Percentiles rank a stretch among this genome's conserved stretches.
Conservation (phyloP, 1,284 basidiomycete genomes). For the Phaffia rhodozyma region DNA sequence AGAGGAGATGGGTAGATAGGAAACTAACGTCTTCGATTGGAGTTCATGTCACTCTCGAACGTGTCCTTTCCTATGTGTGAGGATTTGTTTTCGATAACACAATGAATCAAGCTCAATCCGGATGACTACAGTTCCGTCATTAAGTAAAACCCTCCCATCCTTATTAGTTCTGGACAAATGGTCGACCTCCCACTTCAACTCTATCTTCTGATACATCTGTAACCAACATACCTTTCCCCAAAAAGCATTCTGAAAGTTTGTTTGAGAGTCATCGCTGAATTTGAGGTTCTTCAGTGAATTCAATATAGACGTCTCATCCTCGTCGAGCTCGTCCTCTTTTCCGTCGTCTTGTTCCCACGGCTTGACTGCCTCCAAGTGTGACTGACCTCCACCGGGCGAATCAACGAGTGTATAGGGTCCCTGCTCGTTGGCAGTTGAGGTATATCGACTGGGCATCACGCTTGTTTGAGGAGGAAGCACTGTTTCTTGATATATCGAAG, state of each 20-base stretch:
- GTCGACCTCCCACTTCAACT: not conserved
- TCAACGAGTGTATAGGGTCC: not conserved
- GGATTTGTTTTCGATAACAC: no score
- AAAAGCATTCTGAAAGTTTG: conserved; percentile 5
- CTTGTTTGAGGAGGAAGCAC: no score
- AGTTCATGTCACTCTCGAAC: not conserved
- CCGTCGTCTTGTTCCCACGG: conserved; percentile 22
- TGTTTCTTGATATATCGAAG: no score
- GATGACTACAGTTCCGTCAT: not conserved
- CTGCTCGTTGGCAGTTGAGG: not conserved
- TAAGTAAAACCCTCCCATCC: not conserved
- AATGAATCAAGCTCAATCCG: no score
- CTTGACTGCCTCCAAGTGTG: conserved; percentile 23
- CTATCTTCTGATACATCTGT: not conserved
- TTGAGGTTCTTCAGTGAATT: conserved; percentile 54
- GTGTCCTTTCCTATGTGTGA: not conserved
- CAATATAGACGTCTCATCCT: conserved; percentile 37
- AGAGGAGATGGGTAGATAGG: not conserved
- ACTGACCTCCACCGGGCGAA: conserved; percentile 22
- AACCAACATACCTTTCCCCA: conserved; percentile 12
- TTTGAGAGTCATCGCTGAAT: conserved; percentile 27
- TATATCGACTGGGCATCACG: not conserved
- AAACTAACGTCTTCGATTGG: conserved; percentile 5
- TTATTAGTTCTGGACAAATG: not conserved
- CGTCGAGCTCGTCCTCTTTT: conserved; percentile 20